Percentiles rank a stretch among this genome's conserved stretches.
These are phyloP conservation scores for Furculomyces boomerangus DNA, from an alignment of 371 early-diverging fungal species.

Conservation along the genomic window DNA sequence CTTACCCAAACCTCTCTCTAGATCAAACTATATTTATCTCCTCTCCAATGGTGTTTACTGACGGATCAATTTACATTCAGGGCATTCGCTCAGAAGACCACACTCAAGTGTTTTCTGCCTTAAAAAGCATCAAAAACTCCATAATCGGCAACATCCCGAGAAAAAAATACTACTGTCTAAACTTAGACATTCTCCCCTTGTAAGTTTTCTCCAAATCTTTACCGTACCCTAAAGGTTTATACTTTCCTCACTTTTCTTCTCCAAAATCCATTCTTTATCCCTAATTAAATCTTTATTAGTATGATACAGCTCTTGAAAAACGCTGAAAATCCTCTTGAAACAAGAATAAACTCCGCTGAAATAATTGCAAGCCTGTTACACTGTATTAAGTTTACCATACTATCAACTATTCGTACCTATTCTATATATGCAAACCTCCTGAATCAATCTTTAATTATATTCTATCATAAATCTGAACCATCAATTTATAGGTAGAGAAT, in stretches of 20 bases:
- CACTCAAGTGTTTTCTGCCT: slow-evolving; percentile 1
- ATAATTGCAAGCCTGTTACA: background rate
- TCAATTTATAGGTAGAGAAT: background rate
- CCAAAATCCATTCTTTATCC: slow-evolving; percentile 1
- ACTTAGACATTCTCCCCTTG: slow-evolving; percentile 10
- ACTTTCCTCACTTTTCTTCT: slow-evolving; percentile 6
- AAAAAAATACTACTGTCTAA: slow-evolving; percentile 12
- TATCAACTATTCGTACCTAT: background rate
- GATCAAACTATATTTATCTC: no score
- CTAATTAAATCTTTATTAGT: slow-evolving; percentile 2
- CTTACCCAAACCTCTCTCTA: no score
- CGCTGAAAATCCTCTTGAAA: slow-evolving; percentile 11
- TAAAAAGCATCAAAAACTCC: slow-evolving; percentile 19
- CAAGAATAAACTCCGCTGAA: background rate
- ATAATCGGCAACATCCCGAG: slow-evolving; percentile 21
- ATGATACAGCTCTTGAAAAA: slow-evolving; percentile 10
- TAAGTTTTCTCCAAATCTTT: slow-evolving; percentile 9
- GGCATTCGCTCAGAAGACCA: no score
- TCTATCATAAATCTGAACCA: no score
- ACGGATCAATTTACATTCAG: no score
- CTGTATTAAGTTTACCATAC: background rate
- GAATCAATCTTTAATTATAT: background rate
- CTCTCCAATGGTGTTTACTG: no score
- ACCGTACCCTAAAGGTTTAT: slow-evolving; percentile 12
- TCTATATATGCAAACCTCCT: background rate